Evolutionary conservation across 192 early-diverging fungal genomes (phyloP), one percentile per base, ranked within the genome.

Genomic region (Coemansia sp.): DNA sequence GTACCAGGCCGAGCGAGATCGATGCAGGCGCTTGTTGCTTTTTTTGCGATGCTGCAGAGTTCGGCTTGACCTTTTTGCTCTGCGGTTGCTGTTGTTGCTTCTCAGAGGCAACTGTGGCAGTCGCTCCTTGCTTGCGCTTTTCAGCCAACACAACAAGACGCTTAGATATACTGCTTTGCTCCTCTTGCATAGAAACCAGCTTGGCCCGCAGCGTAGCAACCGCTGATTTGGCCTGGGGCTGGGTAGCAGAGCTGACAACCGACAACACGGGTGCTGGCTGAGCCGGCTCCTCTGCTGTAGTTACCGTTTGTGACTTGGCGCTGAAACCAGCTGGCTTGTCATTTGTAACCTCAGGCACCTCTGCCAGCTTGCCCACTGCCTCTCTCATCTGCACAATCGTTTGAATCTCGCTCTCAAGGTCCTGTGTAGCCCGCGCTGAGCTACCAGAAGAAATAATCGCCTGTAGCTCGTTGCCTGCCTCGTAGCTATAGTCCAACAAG

Each of bases 131-230:
- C 31, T 56, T 64, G 26, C 71, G 64, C 55, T 74, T 74, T 20
- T 56, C 58, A 8, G 53, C 59, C 61, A 74, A n/a, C 3, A 9
- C 40, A 1, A 31, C 17, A 21, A 69, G 63, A n/a, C 59, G 68
- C 34, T 62, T 62, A 18, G 73, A 52, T 21, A 61, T 40, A 0
- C 34, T 57, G 28, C 10, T 51, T 52, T 74, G 73, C 38, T 60
- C 63, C 10, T 57, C 49, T 49, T 69, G 58, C 73, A 74, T 62
- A 7, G 56, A 46, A n/a, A 52, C 63, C 7, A 74, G 51, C 49
- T 69, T 74, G 31, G 63, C 37, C 14, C 60, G 46, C 28, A 74
- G 52, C 49, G 4, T 36, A 6, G 34, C 49, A 2, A 40, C 36
- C 20, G n/a, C 44, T 9, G 48, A 23, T 38, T 53, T 62, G 36